Percentiles rank a stretch among this genome's conserved stretches.
Evolutionary conservation across 495 filamentous ascomycete genomes (phyloP).

Genomic region (Penicillium egyptiacum): DNA sequence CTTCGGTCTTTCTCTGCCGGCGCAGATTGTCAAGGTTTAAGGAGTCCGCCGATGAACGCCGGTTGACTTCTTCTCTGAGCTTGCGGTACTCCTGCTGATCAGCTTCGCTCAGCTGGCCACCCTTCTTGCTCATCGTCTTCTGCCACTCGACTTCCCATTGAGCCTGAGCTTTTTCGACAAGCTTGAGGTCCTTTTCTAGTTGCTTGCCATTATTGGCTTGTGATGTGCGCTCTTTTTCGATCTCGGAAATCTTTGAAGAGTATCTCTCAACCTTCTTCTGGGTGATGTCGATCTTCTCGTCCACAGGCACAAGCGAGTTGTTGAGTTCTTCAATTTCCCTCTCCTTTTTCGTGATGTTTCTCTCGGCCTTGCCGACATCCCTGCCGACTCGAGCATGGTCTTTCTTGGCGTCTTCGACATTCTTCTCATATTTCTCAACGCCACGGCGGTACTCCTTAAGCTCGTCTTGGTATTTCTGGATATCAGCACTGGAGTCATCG

Average conservation of each 20-base stretch:
- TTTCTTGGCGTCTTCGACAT: conserved; percentile 81
- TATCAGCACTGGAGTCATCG: conserved; percentile 85
- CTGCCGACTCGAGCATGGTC: conserved; percentile 77
- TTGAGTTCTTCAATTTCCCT: conserved; percentile 85
- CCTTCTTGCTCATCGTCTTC: conserved; percentile 78
- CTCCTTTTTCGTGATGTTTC: conserved; percentile 77
- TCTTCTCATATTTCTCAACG: conserved; percentile 79
- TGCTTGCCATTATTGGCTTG: conserved; percentile 65
- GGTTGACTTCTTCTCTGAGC: conserved; percentile 82
- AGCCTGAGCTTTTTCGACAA: conserved; percentile 86
- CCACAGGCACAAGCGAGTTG: conserved; percentile 81
- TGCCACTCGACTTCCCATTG: conserved; percentile 87
- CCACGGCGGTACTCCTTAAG: conserved; percentile 89
- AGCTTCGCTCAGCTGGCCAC: conserved; percentile 77
- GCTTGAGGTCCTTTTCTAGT: conserved; percentile 72
- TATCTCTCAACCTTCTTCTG: conserved; percentile 65
- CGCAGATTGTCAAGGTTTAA: conserved; percentile 78
- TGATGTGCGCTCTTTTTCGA: conserved; percentile 71
- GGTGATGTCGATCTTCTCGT: conserved; percentile 89
- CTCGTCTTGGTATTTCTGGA: conserved; percentile 92
- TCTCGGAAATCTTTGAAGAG: conserved; percentile 63
- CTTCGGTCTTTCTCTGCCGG: conserved; percentile 85
- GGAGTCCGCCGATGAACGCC: conserved; percentile 77
- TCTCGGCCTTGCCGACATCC: conserved; percentile 79
- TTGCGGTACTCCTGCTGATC: conserved; percentile 90